These are phyloP conservation scores for Plasmodium billcollinsi DNA, from an alignment of 169 alveolate genomes.

Conservation along the genomic window DNA sequence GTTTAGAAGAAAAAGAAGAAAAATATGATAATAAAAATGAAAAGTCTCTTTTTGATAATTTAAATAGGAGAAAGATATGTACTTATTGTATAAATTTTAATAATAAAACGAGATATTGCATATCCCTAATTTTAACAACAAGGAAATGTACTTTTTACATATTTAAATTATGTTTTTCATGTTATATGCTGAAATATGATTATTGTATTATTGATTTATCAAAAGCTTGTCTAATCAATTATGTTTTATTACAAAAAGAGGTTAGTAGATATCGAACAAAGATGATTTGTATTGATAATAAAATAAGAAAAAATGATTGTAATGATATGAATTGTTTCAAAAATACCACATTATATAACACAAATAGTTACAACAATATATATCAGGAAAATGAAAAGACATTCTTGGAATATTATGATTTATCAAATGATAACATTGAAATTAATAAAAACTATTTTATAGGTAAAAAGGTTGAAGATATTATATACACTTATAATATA, in stretches of 20 bases:
- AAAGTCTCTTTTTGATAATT: too few species aligned
- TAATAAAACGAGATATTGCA: too few species aligned
- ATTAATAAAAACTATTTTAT: neutral
- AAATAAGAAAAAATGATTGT: too few species aligned
- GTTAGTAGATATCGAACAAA: too few species aligned
- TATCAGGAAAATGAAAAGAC: too few species aligned
- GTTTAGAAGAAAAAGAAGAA: neutral
- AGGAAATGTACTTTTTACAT: neutral
- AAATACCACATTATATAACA: neutral
- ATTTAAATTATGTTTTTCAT: neutral
- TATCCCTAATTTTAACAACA: neutral
- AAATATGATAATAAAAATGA: neutral
- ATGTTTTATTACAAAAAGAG: neutral
- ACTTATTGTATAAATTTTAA: too few species aligned
- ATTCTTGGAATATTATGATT: neutral
- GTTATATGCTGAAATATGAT: neutral
- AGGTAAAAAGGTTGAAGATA: neutral
- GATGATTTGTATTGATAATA: too few species aligned
- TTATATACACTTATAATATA: neutral
- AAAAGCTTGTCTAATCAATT: neutral
- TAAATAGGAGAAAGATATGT: too few species aligned
- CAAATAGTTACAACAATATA: neutral
- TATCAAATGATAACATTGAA: neutral
- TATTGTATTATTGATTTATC: conserved; percentile 3
- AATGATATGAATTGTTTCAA: too few species aligned